Evolutionary conservation across 352 stramenopile genomes (phyloP).

Genomic region (Globisporangium ultimum): DNA sequence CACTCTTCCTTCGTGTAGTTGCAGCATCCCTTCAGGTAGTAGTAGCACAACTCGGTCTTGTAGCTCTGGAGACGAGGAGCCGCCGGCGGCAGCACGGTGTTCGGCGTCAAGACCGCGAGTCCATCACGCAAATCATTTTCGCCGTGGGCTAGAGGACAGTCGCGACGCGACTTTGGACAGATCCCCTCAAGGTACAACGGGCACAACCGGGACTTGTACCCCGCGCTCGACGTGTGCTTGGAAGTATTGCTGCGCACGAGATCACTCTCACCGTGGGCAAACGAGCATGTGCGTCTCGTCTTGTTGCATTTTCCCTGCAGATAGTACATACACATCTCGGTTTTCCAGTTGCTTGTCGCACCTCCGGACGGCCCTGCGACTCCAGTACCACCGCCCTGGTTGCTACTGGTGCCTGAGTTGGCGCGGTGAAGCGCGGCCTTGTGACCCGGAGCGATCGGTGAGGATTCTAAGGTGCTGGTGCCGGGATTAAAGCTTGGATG

Average conservation of each 20-base stretch:
- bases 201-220: slow-evolving; percentile 80
- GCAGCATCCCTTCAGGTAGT: slow-evolving; percentile 86
- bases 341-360: slow-evolving; percentile 80
- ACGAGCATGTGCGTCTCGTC: slow-evolving; percentile 82
- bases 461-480: slow-evolving; percentile 4
- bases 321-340: slow-evolving; percentile 89
- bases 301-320: slow-evolving; percentile 89
- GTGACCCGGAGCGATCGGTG: slow-evolving; percentile 2
- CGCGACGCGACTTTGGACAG: slow-evolving; percentile 70
- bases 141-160: slow-evolving; percentile 75
- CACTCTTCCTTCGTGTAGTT: slow-evolving; percentile 88
- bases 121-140: slow-evolving; percentile 72
- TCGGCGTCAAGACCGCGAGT: slow-evolving; percentile 21
- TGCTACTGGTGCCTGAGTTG: slow-evolving; percentile 12
- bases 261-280: slow-evolving; percentile 82
- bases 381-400: background rate
- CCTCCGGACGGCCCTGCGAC: slow-evolving; percentile 19
- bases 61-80: slow-evolving; percentile 81
- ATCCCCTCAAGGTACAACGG: slow-evolving; percentile 70
- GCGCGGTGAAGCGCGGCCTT: slow-evolving; percentile 24
- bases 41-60: slow-evolving; percentile 89
- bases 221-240: slow-evolving; percentile 22
- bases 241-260: slow-evolving; percentile 39
- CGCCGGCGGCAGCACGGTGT: slow-evolving; percentile 28
- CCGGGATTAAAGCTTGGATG: slow-evolving; percentile 74